Percentiles rank a stretch among this genome's conserved stretches.
phyloP scores from a whole-genome alignment of 129 eudicot genomes.

The Artemisia tridentata region DNA sequence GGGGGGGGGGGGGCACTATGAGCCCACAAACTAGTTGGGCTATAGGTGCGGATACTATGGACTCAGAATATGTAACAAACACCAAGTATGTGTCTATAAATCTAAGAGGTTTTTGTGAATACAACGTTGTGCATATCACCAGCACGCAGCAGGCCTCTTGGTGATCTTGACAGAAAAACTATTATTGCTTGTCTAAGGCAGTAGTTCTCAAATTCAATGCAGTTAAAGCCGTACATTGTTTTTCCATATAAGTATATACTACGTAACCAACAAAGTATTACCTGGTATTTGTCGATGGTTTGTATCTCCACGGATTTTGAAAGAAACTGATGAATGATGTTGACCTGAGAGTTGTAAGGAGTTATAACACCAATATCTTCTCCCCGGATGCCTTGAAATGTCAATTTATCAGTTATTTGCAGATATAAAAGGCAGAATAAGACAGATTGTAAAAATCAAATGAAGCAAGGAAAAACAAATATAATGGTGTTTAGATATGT shows the following conservation, averaged over 20 bases:
- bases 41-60: not conserved
- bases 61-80: not conserved
- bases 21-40: not conserved
- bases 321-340: slow-evolving; percentile 53
- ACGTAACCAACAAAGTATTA: slow-evolving; percentile 22
- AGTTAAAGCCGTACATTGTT: not conserved
- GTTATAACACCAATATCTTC: slow-evolving; percentile 88
- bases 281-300: slow-evolving; percentile 96
- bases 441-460: slow-evolving; percentile 3
- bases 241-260: not conserved
- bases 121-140: too few relatives aligned
- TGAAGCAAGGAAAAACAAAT: not conserved
- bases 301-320: slow-evolving; percentile 81
- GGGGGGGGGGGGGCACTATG: too few relatives aligned
- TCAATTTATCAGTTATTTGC: slow-evolving; percentile 59
- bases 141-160: too few relatives aligned
- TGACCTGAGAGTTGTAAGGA: slow-evolving; percentile 82
- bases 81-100: not conserved
- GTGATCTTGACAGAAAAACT: too few relatives aligned
- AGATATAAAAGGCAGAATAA: slow-evolving; percentile 4
- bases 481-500: not conserved
- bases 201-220: not conserved
- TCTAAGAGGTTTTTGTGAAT: not conserved
- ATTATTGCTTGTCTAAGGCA: not conserved
- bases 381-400: slow-evolving; percentile 58